These are phyloP conservation scores for Sclerospora graminicola DNA, from an alignment of 352 stramenopile species.

Conservation along the genomic window DNA sequence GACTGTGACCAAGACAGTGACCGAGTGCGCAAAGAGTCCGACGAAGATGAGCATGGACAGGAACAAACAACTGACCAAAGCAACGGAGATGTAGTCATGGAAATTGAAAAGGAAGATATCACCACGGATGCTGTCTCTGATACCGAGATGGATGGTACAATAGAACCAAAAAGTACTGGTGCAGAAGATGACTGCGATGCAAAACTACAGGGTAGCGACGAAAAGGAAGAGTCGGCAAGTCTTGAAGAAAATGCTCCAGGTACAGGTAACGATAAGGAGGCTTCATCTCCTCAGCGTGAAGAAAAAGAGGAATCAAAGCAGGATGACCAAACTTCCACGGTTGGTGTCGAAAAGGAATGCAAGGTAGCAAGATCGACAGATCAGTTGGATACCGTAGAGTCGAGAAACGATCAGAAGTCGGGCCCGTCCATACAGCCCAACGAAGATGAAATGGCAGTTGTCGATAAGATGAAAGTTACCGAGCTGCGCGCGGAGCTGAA, in stretches of 20 bases:
- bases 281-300: constrained; percentile 2
- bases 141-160: not conserved
- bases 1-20: constrained; percentile 12
- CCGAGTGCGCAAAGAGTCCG: not conserved
- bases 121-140: constrained; percentile 7
- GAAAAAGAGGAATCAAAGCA: constrained; percentile 5
- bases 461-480: constrained; percentile 47
- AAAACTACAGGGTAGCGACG: not conserved
- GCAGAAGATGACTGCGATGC: constrained; percentile 1
- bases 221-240: constrained; percentile 2
- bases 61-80: not conserved
- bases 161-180: constrained; percentile 1
- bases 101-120: constrained; percentile 12
- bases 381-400: not conserved
- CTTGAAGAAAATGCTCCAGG: not conserved
- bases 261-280: not conserved
- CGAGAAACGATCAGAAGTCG: not conserved
- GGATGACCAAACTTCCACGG: constrained; percentile 1
- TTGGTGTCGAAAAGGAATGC: constrained; percentile 2
- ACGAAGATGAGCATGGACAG: constrained; percentile 1
- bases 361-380: not conserved
- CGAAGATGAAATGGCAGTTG: constrained; percentile 10
- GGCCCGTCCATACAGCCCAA: constrained; percentile 1
- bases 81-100: not conserved
- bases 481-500: constrained; percentile 60